Evolutionary conservation across 2,329 filamentous ascomycete species (phyloP), one percentile per base, ranked within the genome.

Genomic region (Hypoxylon sp.): DNA sequence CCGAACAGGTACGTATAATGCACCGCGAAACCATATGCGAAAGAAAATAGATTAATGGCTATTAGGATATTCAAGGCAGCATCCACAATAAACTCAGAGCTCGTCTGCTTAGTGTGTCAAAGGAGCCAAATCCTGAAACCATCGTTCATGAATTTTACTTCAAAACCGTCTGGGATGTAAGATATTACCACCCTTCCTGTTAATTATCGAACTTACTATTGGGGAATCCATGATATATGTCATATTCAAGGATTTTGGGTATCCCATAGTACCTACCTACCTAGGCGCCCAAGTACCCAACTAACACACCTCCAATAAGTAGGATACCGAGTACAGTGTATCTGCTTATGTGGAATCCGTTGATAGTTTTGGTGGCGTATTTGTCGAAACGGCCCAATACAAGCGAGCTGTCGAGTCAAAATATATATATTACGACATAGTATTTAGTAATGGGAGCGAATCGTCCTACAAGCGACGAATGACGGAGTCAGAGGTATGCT

Each of bases 11-110:
- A 42, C 11, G 52, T 55, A 24, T 13, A 26, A 26, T 14, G 11
- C 13, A 26, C 29, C 26, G 29, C 17, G 5, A 39, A 11, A 5
- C 46, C 24, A 31, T 3, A 8, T 10, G 3, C 14, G 9, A 24
- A 31, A 31, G 14, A n/a, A 11, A 31, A 31, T n/a, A 19, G 19
- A 10, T 53, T 11, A 39, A 29, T n/a, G 31, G 37, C 22, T n/a
- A 37, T 9, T 46, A 55, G 52, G 35, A 55, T 55, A 55, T 55
- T 5, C 52, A 55, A 35, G 52, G 52, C 5, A 55, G 44, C 10
- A 55, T 55, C 14, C 52, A 55, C 22, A 42, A 26, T 31, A 26
- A 19, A 19, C 35, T 55, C 17, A 19, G 52, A 10, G 31, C 44
- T 9, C 52, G 22, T 3, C 14, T 55, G 3, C 44, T 35, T 11